A percentile compares a stretch with the other conserved stretches of the same genome.
phyloP scores from a whole-genome alignment of 345 rosid species.

The Gossypium bickii region DNA sequence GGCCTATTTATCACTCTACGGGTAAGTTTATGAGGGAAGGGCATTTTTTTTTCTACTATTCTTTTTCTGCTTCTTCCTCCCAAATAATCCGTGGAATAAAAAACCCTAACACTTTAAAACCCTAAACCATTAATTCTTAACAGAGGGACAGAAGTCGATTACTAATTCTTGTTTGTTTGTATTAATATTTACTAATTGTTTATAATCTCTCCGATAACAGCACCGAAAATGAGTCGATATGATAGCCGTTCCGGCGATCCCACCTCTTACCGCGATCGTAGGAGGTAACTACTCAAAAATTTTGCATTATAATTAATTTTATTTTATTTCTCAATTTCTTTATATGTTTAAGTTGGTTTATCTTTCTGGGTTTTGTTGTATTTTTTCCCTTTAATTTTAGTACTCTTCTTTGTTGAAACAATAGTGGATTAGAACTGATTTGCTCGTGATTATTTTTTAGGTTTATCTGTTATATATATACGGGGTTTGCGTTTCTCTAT shows the following conservation, averaged over 20 bases:
- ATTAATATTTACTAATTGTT: neutral
- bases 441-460: neutral
- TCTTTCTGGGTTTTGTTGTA: neutral
- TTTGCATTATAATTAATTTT: neutral
- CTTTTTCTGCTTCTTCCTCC: neutral
- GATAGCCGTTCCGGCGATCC: slow-evolving; percentile 93
- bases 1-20: neutral
- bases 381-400: neutral
- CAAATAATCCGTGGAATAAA: slow-evolving; percentile 6
- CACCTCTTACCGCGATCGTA: slow-evolving; percentile 85
- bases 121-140: slow-evolving; percentile 3
- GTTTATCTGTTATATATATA: neutral
- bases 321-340: neutral
- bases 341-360: neutral
- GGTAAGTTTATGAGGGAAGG: neutral
- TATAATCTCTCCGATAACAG: slow-evolving; percentile 10
- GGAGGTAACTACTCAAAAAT: slow-evolving; percentile 44
- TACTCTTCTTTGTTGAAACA: neutral
- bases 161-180: neutral
- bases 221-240: slow-evolving; percentile 71
- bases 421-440: neutral
- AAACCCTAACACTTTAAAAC: slow-evolving; percentile 27
- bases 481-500: neutral
- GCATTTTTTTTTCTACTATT: neutral
- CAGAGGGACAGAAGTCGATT: neutral